Evolutionary conservation across 805 yeast species (phyloP), one percentile per base, ranked within the genome.

Genomic region (Kluyveromyces wickerhamii): DNA sequence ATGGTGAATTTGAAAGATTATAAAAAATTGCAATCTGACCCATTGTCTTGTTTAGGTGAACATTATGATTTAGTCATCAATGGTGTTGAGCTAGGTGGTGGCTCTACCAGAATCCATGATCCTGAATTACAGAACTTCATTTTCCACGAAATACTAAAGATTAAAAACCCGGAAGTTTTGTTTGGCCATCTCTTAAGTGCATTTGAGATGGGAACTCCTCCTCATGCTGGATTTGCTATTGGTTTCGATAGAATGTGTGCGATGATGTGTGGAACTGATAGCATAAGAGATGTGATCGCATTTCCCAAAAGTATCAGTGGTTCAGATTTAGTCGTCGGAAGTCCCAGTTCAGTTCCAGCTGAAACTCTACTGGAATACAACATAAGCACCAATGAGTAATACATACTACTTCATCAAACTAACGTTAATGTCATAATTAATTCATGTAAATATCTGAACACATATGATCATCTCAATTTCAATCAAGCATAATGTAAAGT

Each of bases 1-100:
- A 92, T 92, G 97, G 82, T 79, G 1, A 69, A 77, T 23, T 51
- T 74, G 0, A 76, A 72, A 10, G 95, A 86, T 51, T 79, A 79
- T 45, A 71, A 71, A 1, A 54, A 62, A 5, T 61, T 87, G 7
- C 22, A 36, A 17, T 44, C 63, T 0, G 65, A 67, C 13, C 94
- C 94, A 4, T 57, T 84, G 17, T 54, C 62, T 25, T 86, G 80
- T 2, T 67, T 74, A 24, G 98, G 97, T 8, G 94, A 84, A 49
- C 98, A 92, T 57, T 92, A 87, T 55, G 99, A 92, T 54, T 60
- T 92, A 11, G 98, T 92, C 1, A 64, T 92, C 24, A 89, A 89
- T 50, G 99, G 98, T 2, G 85, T 83, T 5, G 99, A 92, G 54
- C 71, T 88, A 2, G 99, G 99, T 18, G 99, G 99, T 13, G 99